Base-by-base conservation (phyloP, 139 green algal genomes). In the Coelastrella sp. region DNA sequence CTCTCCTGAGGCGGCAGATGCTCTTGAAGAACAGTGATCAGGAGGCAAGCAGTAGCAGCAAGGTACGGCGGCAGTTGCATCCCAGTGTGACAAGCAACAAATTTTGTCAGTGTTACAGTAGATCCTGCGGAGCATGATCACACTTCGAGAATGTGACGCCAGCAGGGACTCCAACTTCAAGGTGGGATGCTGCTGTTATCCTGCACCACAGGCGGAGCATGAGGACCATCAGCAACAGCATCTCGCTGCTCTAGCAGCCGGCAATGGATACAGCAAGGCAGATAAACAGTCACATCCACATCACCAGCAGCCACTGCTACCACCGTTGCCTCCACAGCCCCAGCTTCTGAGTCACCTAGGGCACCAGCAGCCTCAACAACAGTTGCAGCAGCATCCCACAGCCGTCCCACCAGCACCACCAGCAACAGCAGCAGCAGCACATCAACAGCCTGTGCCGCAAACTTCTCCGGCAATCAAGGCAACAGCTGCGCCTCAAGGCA, bases 1-100 rank as follows among this genome's bases (percentile, higher is more conserved):
- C 91, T 56, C 95, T 97, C 90, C 96, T 97, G 85, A 25, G 60
- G 49, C 63, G 78, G 60, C 78, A 88, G 59, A 58, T 78, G 61
- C 59, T 78, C 7, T 59, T n/a, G 19, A 22, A 90, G 87, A 56
- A 78, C 24, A n/a, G 25, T 60, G 7, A 83, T 11, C 27, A 88
- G 63, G 49, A 72, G 7, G 58, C 25, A 24, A 82, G 87, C 85
- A 90, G 85, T 81, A 91, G 87, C 87, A 91, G 66, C 79, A 76
- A 76, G 68, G 68, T 76, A 17, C 9, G 63, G 3, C 35, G 35
- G 35, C 35, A 49, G 35, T 49, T 49, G 35, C 3, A 3, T 49
- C 35, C 35, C 35, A 49, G 35, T 49, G 35, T 49, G 35, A 49
- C 35, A 49, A 49, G 35, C 35, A 49, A 49, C 35, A 49, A 49